Evolutionary conservation across 2,329 filamentous ascomycete genomes (phyloP).

Genomic region (Dothideomycetes sp.): DNA sequence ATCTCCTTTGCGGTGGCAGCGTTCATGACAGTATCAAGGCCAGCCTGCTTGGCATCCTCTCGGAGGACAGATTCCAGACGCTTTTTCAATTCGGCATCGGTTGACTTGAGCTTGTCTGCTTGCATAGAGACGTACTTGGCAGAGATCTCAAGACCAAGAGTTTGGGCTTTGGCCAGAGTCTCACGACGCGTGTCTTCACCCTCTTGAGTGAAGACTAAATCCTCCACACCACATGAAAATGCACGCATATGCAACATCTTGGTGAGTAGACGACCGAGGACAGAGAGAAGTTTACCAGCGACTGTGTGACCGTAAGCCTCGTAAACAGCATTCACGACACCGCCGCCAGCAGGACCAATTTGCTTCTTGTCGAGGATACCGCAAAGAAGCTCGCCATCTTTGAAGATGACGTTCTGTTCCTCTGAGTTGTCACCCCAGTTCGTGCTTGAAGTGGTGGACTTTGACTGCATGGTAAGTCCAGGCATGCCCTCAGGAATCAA

Average conservation of each 20-base stretch:
- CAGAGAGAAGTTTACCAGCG: constrained; percentile 79
- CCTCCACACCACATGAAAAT: constrained; percentile 95
- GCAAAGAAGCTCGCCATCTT: constrained; percentile 75
- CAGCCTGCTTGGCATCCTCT: constrained; percentile 82
- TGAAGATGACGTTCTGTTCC: constrained; percentile 71
- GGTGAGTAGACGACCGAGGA: constrained; percentile 79
- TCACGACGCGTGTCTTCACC: constrained; percentile 64
- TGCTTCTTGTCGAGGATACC: constrained; percentile 95
- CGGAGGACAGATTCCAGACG: constrained; percentile 82
- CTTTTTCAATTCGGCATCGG: constrained; percentile 59
- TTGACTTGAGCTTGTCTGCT: constrained; percentile 47
- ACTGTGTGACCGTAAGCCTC: constrained; percentile 83
- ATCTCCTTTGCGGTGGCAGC: constrained; percentile 50
- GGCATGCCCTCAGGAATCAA: constrained; percentile 68
- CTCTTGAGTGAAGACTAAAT: constrained; percentile 70
- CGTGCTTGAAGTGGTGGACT: constrained; percentile 65
- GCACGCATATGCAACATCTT: constrained; percentile 86
- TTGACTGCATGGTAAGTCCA: constrained; percentile 68
- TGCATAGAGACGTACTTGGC: constrained; percentile 80
- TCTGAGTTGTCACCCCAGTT: constrained; percentile 66
- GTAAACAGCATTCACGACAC: constrained; percentile 83
- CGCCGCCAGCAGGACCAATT: constrained; percentile 76
- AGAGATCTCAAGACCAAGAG: constrained; percentile 67
- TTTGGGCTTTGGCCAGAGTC: constrained; percentile 55
- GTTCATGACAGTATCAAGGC: constrained; percentile 82